Conservation (phyloP, 164 flowering plant species). For the Akebia trifoliata region DNA sequence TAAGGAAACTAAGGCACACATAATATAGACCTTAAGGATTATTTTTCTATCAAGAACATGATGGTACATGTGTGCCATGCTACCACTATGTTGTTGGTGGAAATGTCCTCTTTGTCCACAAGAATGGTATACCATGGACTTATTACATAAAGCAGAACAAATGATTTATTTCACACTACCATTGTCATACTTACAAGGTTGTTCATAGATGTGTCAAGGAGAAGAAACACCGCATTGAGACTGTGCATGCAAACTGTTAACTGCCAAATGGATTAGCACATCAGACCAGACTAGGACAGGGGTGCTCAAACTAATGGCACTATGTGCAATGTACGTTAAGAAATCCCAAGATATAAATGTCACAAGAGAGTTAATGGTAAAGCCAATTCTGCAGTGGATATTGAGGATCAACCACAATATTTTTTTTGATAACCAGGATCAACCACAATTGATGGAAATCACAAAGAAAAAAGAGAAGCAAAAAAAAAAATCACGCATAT, state of each 20-base stretch:
- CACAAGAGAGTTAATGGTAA: too few relatives aligned
- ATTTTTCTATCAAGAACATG: not conserved
- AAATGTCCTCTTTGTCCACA: not conserved
- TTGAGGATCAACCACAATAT: too few relatives aligned
- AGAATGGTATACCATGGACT: not conserved
- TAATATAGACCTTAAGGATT: not conserved
- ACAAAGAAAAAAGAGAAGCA: too few relatives aligned
- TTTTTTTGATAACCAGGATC: too few relatives aligned
- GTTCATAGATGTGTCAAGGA: constrained; percentile 55
- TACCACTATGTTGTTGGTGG: not conserved
- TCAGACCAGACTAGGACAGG: constrained; percentile 8
- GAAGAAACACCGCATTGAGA: constrained; percentile 50
- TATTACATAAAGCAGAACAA: not conserved
- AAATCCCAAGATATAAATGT: too few relatives aligned
- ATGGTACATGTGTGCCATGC: too few relatives aligned
- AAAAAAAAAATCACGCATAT: too few relatives aligned
- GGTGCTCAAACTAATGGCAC: too few relatives aligned
- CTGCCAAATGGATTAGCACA: constrained; percentile 31
- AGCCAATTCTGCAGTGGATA: too few relatives aligned
- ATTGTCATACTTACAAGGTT: constrained; percentile 47
- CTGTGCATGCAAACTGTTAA: constrained; percentile 64
- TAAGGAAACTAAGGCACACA: not conserved
- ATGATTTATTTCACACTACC: not conserved
- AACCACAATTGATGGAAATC: too few relatives aligned
- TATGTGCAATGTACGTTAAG: too few relatives aligned